Conservation (phyloP, 2,329 filamentous ascomycete species). For the Aureobasidium lini region DNA sequence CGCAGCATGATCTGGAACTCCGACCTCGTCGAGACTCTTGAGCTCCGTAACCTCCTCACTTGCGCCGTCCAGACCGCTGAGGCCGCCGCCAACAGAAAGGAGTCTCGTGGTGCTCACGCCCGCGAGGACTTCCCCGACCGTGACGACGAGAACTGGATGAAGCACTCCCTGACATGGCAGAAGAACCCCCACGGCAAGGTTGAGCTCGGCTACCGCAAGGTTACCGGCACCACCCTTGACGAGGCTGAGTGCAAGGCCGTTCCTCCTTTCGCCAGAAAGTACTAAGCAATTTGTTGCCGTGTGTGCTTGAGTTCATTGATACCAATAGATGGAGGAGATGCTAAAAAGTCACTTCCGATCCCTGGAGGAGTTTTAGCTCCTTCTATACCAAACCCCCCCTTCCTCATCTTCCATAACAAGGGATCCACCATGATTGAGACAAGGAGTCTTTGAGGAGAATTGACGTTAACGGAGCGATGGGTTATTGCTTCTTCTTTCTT, state of each 20-base stretch:
- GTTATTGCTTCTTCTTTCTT: slow-evolving; percentile 6
- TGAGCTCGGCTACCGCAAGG: slow-evolving; percentile 77
- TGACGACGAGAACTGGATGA: slow-evolving; percentile 97
- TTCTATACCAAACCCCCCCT: not conserved
- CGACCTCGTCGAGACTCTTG: slow-evolving; percentile 90
- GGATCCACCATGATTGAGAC: not conserved
- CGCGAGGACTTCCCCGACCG: slow-evolving; percentile 94
- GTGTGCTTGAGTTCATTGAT: not conserved
- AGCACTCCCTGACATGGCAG: slow-evolving; percentile 96
- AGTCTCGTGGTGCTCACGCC: slow-evolving; percentile 93
- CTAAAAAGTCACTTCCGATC: not conserved
- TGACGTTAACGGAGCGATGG: not conserved
- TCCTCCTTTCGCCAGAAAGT: slow-evolving; percentile 49
- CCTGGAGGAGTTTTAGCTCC: not conserved
- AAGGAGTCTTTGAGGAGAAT: not conserved
- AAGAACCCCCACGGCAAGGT: slow-evolving; percentile 83
- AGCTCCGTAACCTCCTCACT: slow-evolving; percentile 89
- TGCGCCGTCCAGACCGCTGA: slow-evolving; percentile 93
- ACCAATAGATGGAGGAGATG: not conserved
- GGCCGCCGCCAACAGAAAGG: slow-evolving; percentile 87
- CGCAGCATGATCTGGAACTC: slow-evolving; percentile 99
- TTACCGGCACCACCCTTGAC: slow-evolving; percentile 77
- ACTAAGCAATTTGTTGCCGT: slow-evolving; percentile 8
- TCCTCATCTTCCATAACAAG: no score
- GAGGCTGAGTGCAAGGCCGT: slow-evolving; percentile 95